These are phyloP conservation scores for Entonaema liquescens DNA, from an alignment of 495 filamentous ascomycete genomes.

Conservation along the genomic window DNA sequence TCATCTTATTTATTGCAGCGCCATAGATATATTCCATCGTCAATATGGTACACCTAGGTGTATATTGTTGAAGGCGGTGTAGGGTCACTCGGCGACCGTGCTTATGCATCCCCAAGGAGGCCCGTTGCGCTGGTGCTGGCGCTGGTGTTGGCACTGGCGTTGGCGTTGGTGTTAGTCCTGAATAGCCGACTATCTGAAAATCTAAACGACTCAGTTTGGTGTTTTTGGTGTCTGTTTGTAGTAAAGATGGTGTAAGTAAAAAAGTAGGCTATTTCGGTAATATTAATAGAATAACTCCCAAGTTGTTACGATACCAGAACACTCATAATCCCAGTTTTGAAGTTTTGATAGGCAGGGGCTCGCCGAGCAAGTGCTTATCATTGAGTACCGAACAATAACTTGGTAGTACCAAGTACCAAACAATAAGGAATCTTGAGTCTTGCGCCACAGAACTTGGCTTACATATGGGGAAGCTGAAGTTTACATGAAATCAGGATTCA, in stretches of 20 bases:
- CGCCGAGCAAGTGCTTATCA: not conserved
- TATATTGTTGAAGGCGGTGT: constrained; percentile 32
- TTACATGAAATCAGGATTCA: not conserved
- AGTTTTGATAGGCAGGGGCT: not conserved
- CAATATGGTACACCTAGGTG: constrained; percentile 6
- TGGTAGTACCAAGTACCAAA: not conserved
- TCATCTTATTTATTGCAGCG: too few species aligned
- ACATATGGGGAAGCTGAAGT: not conserved
- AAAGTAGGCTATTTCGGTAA: constrained; percentile 1
- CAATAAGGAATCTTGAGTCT: not conserved
- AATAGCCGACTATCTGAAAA: not conserved
- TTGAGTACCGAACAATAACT: too few species aligned
- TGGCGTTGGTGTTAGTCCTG: not conserved
- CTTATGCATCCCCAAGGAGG: constrained; percentile 33
- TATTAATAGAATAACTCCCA: not conserved
- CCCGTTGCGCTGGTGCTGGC: constrained; percentile 15
- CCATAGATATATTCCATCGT: too few species aligned
- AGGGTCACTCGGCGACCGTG: constrained; percentile 13
- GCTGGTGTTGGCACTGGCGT: not conserved
- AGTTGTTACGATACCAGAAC: not conserved
- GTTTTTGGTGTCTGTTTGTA: not conserved
- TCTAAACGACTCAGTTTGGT: not conserved
- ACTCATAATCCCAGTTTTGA: not conserved
- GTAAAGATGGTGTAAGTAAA: not conserved
- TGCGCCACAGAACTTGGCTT: constrained; percentile 1